phyloP scores from a whole-genome alignment of 2,329 filamentous ascomycete species.

The Metarhizium brunneum region DNA sequence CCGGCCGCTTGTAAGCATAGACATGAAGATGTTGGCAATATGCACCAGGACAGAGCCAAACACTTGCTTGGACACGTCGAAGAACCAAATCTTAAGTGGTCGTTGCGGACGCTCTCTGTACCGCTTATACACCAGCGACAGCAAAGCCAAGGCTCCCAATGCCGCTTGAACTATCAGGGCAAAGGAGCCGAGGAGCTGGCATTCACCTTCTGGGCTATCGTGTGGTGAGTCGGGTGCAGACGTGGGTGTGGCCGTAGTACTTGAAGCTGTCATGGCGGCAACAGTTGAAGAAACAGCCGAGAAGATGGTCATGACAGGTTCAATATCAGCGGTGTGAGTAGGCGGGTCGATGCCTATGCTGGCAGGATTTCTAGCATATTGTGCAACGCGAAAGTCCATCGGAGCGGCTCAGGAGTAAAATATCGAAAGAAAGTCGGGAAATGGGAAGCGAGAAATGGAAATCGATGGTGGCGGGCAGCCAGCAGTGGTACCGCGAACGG shows the following conservation, averaged over 20 bases:
- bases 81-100: constrained; percentile 93
- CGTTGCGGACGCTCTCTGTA: constrained; percentile 87
- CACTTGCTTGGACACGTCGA: constrained; percentile 95
- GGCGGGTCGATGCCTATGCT: constrained; percentile 11
- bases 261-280: constrained; percentile 17
- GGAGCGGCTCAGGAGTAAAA: not conserved
- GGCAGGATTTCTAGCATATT: not conserved
- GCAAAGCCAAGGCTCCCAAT: constrained; percentile 71
- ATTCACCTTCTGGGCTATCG: constrained; percentile 59
- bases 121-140: constrained; percentile 86
- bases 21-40: constrained; percentile 89
- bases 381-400: constrained; percentile 1
- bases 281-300: constrained; percentile 8
- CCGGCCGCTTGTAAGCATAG: constrained; percentile 83
- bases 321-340: constrained; percentile 2
- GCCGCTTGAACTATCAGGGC: constrained; percentile 84
- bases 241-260: constrained; percentile 18
- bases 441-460: too few species aligned
- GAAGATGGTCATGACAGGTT: constrained; percentile 7
- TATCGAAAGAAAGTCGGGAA: too few species aligned
- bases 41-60: constrained; percentile 88
- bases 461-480: too few species aligned
- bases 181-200: constrained; percentile 80
- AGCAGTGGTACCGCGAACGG: not conserved
- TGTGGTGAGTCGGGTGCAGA: constrained; percentile 14